Evolutionary conservation across 2,329 filamentous ascomycete species (phyloP), one percentile per base, ranked within the genome.

Genomic region (Fusarium cyanostomum): DNA sequence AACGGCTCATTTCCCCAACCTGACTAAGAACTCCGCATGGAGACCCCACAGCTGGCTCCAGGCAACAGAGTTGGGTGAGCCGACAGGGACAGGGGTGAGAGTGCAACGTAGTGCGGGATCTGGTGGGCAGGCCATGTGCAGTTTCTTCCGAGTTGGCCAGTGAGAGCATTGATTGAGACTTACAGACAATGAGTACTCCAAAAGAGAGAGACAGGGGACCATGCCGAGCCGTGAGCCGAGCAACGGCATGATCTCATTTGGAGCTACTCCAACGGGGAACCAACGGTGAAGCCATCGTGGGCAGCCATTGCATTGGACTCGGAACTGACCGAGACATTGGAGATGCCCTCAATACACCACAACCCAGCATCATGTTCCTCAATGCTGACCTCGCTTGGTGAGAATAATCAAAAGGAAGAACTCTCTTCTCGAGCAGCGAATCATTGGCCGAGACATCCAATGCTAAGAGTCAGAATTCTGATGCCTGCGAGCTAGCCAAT

Each of bases 41-140:
- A 18, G 38, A 37, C 57, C 50, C 60, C 60, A 53, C 50, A 52
- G 27, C 13, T 15, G 21, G 27, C 18, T 56, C 59, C 43, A 64
- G 60, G 60, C 60, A 64, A 37, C 61, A 62, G 50, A 37, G 43
- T 43, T 39, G 30, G 27, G 41, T 49, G 49, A 39, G 35, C 42
- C 30, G 15, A 26, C 16, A 16, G 12, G 26, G 39, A 43, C 16
- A 38, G 27, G 48, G 33, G 15, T 42, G 10, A 35, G 27, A 27
- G 55, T 64, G 60, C 56, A 61, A 58, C 52, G 50, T 54, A 41
- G 52, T 64, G 60, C 39, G 53, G 60, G 41, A 56, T 35, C 44
- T 41, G 38, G 27, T 31, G 18, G 15, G 24, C 26, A 30, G 34
- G 38, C 34, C 16, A 31, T 42, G 26, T 30, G 34, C 38, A 13